These are phyloP conservation scores for Trichomonas tenax DNA, from an alignment of 208 protist genomes.

Conservation along the genomic window DNA sequence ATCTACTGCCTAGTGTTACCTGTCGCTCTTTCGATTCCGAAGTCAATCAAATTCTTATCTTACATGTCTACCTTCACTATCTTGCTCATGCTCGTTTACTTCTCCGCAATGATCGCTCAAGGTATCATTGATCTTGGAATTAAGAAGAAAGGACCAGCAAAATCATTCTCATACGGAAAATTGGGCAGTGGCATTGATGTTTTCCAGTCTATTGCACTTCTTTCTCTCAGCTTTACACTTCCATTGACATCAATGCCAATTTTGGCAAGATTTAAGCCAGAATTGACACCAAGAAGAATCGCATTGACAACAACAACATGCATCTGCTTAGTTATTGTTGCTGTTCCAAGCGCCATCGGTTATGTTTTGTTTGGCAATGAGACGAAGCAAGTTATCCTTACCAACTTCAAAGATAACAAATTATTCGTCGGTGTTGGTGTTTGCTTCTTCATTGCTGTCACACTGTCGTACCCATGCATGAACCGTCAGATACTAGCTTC, in stretches of 20 bases:
- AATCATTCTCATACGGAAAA: neutral
- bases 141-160: neutral
- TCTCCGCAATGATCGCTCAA: neutral
- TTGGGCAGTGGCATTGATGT: neutral
- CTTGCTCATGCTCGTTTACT: neutral
- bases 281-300: neutral
- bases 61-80: neutral
- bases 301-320: neutral
- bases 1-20: neutral
- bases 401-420: neutral
- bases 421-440: neutral
- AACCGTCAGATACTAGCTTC: neutral
- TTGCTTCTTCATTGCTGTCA: neutral
- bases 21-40: neutral
- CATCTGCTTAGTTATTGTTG: neutral
- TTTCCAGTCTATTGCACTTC: neutral
- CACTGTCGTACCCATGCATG: neutral
- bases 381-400: neutral
- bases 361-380: neutral
- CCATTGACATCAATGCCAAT: neutral
- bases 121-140: neutral
- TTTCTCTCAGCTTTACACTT: neutral
- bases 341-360: neutral
- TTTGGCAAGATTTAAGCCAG: neutral
- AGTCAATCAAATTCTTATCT: neutral